Base-by-base conservation (phyloP, 352 stramenopile species). In the Elongisporangium undulatum region DNA sequence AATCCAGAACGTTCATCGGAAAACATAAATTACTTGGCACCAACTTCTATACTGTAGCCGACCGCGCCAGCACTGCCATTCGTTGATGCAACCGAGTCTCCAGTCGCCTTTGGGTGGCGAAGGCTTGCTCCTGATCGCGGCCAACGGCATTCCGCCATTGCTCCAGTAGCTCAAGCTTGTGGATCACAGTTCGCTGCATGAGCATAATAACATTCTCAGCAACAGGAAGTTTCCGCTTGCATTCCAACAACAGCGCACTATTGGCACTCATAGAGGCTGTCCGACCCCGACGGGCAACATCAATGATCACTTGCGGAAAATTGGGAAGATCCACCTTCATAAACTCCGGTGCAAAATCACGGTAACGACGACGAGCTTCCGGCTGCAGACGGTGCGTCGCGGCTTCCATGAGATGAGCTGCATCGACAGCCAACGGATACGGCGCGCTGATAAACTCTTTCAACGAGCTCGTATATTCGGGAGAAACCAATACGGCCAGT, bases 201-300 rank as follows among this genome's bases (percentile, higher is more conserved):
- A 86, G 75, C 56, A 92, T 71, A 61, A 92, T 77, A 10, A 83
- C 76, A 64, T 77, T 89, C 67, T 94, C 85, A 57, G 74, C 79
- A 4, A 66, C 67, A 34, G 79, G 76, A n/a, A 94, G 72, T 58
- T 78, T 75, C 41, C 85, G 81, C 70, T 69, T 66, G 45, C 71
- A 70, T 59, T 94, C 75, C 61, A 79, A 66, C 29, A 76, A 68
- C 56, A 88, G 57, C 20, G 77, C 71, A 60, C 69, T 77, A 59
- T 86, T 85, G 13, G 34, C 34, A 45, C 10, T 45, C 6, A 45
- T 4, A 45, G 34, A 45, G 17, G 34, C 16, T 55, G 68, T 77
- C 61, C 72, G 77, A 17, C 72, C 77, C 12, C 81, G 81, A 56
- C 80, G 76, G 49, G 84, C 77, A 69, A 85, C 82, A 60, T 89